phyloP scores from a whole-genome alignment of 352 stramenopile species.

The Aphanomyces stellatus region DNA sequence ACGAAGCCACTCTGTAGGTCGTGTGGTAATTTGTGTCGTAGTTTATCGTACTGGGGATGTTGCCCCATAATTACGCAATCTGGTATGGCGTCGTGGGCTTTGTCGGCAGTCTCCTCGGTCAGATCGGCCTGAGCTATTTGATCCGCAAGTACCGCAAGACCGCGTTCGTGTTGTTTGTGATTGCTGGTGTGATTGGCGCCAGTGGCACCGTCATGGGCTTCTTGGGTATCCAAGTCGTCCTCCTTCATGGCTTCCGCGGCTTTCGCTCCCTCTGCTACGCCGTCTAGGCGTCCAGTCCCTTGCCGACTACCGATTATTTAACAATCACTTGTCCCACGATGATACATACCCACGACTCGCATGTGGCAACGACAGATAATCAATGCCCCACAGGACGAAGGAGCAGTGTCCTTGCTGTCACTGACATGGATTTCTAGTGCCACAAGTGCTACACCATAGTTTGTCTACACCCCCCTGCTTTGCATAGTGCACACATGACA shows the following conservation, averaged over 20 bases:
- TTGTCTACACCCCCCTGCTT: too few relatives aligned
- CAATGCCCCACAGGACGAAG: too few relatives aligned
- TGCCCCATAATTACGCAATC: constrained; percentile 86
- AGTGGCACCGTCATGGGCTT: constrained; percentile 68
- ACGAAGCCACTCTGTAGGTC: too few relatives aligned
- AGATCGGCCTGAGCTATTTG: constrained; percentile 87
- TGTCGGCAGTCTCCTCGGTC: constrained; percentile 82
- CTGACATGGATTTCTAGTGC: too few relatives aligned
- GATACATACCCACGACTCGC: neutral
- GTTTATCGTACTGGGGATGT: constrained; percentile 91
- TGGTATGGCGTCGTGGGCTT: constrained; percentile 90
- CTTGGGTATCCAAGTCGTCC: constrained; percentile 45
- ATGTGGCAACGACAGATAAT: too few relatives aligned
- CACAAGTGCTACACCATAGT: too few relatives aligned
- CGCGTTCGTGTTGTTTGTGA: constrained; percentile 70
- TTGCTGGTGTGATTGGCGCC: constrained; percentile 58
- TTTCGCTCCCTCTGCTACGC: constrained; percentile 56
- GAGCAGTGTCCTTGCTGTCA: too few relatives aligned
- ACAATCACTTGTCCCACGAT: neutral
- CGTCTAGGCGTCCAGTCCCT: neutral
- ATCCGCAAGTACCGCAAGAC: constrained; percentile 87
- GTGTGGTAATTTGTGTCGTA: too few relatives aligned
- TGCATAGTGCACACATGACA: too few relatives aligned
- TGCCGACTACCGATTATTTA: too few relatives aligned
- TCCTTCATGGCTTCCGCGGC: constrained; percentile 49